Conservation (phyloP, 768 basidiomycete genomes). For the Rhodotorula taiwanensis region DNA sequence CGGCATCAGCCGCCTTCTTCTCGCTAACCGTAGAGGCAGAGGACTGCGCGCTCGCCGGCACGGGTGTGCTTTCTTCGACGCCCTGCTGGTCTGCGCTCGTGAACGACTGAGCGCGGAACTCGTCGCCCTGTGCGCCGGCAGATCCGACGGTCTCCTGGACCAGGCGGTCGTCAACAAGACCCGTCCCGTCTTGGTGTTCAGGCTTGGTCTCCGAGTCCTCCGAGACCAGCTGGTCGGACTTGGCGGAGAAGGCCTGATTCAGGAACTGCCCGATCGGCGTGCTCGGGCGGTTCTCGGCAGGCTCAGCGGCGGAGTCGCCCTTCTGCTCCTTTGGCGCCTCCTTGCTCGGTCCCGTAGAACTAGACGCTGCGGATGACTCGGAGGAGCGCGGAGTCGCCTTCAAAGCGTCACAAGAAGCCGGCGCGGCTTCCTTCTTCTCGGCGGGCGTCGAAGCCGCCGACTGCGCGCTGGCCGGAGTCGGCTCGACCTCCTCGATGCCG, state of each 20-base stretch:
- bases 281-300: background rate
- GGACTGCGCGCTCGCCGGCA: background rate
- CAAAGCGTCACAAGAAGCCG: background rate
- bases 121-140: conserved; percentile 20
- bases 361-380: too few relatives aligned
- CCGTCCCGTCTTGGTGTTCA: too few relatives aligned
- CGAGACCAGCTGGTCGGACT: too few relatives aligned
- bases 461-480: background rate
- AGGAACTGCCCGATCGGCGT: conserved; percentile 4
- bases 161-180: conserved; percentile 5
- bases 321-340: background rate
- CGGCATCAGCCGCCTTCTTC: too few relatives aligned
- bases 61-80: background rate
- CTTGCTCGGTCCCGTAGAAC: too few relatives aligned
- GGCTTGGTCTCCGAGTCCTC: too few relatives aligned
- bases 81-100: background rate
- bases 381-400: too few relatives aligned
- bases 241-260: background rate
- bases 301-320: background rate
- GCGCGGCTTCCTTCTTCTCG: background rate
- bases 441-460: background rate
- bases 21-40: background rate
- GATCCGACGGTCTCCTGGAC: background rate
- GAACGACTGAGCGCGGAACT: conserved; percentile 4
- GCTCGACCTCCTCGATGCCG: background rate